Percentiles rank a stretch among this genome's conserved stretches.
Evolutionary conservation across 371 early-diverging fungal species (phyloP).

Genomic region (Apophysomyces trapeziformis): DNA sequence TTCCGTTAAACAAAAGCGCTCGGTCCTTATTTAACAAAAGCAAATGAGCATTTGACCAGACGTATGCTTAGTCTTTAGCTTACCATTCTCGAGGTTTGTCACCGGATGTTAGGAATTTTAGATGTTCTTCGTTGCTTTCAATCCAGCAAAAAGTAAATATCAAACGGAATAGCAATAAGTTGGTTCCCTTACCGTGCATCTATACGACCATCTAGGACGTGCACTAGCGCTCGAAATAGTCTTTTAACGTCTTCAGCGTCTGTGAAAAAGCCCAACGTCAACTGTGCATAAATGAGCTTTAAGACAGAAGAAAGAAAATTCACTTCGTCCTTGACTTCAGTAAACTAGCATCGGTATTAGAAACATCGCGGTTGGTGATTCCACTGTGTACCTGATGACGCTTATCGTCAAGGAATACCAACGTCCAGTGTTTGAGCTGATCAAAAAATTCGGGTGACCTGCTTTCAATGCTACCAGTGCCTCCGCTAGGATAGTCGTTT

Average conservation of each 20-base stretch:
- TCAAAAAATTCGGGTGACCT: slow-evolving; percentile 31
- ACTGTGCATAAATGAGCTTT: slow-evolving; percentile 36
- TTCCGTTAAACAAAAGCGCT: slow-evolving; percentile 49
- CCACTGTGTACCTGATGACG: slow-evolving; percentile 24
- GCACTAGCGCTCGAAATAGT: slow-evolving; percentile 40
- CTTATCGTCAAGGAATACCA: slow-evolving; percentile 31
- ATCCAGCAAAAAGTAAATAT: neutral
- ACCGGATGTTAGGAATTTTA: slow-evolving; percentile 20
- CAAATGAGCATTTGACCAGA: neutral
- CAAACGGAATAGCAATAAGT: neutral
- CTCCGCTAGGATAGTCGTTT: slow-evolving; percentile 33
- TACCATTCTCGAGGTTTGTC: slow-evolving; percentile 29
- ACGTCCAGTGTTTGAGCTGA: slow-evolving; percentile 32
- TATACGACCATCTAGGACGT: slow-evolving; percentile 53
- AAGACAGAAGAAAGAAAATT: slow-evolving; percentile 38
- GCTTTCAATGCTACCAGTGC: slow-evolving; percentile 21
- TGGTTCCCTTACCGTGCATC: slow-evolving; percentile 31
- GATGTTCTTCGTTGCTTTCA: slow-evolving; percentile 35
- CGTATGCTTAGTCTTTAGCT: neutral
- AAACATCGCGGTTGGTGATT: neutral
- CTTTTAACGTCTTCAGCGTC: slow-evolving; percentile 31
- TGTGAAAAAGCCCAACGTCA: slow-evolving; percentile 43
- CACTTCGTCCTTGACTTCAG: slow-evolving; percentile 28
- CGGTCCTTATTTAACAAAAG: slow-evolving; percentile 17
- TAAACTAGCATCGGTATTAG: slow-evolving; percentile 19